Percentiles rank a stretch among this genome's conserved stretches.
Evolutionary conservation across 2,329 filamentous ascomycete species (phyloP).

Genomic region (Sporothrix inflata): DNA sequence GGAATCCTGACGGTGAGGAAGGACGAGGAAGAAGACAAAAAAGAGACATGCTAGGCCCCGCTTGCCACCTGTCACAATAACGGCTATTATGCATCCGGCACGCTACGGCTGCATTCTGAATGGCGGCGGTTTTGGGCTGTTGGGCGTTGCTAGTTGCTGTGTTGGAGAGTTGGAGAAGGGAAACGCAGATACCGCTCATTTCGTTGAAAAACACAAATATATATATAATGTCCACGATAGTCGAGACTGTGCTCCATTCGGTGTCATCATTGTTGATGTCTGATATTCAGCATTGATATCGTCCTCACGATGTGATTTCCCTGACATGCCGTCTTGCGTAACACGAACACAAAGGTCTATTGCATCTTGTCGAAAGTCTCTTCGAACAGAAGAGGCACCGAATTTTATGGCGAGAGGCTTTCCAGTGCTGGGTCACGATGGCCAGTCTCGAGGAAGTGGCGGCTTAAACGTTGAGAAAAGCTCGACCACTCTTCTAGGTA

Average conservation of each 20-base stretch:
- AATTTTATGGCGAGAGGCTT: not conserved
- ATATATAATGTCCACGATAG: not conserved
- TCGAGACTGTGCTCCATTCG: not conserved
- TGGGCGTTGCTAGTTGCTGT: not conserved
- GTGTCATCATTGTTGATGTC: not conserved
- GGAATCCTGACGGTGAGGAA: not conserved
- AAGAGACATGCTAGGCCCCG: not conserved
- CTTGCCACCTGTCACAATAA: not conserved
- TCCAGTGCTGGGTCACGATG: not conserved
- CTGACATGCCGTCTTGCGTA: not conserved
- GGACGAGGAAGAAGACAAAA: not conserved
- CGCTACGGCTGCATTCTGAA: not conserved
- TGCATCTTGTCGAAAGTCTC: no score
- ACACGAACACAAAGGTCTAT: not conserved
- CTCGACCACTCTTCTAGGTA: not conserved
- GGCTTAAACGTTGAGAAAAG: not conserved
- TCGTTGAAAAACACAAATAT: not conserved
- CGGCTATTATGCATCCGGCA: conserved; percentile 14
- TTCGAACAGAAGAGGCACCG: no score
- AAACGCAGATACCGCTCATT: not conserved
- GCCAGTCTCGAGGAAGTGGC: not conserved
- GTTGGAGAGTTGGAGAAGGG: not conserved
- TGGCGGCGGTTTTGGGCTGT: not conserved
- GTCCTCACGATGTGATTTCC: not conserved
- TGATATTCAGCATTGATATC: not conserved